These are phyloP conservation scores for Dictyostelium firmibasis DNA, from an alignment of 78 protist genomes.

Conservation along the genomic window DNA sequence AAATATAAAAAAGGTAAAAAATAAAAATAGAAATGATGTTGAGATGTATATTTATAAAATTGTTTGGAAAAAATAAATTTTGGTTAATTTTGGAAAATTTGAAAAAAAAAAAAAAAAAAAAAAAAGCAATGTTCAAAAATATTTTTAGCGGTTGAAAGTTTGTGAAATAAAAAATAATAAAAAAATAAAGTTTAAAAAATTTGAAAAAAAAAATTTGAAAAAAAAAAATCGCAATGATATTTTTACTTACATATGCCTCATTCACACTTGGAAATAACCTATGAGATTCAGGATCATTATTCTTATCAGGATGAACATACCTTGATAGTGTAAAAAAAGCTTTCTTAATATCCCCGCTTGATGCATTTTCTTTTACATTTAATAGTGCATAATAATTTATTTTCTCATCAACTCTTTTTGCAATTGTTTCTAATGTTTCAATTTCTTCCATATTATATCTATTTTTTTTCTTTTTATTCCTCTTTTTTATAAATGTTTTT, in stretches of 20 bases:
- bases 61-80: not conserved
- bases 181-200: not conserved
- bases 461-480: not conserved
- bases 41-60: not conserved
- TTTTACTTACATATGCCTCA: slow-evolving; percentile 9
- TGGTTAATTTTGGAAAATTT: not conserved
- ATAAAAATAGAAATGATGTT: not conserved
- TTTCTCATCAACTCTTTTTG: not conserved
- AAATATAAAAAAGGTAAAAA: not conserved
- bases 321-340: not conserved
- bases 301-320: slow-evolving; percentile 1
- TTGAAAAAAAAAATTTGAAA: not conserved
- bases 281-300: not conserved
- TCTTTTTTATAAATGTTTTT: not conserved
- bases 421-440: not conserved
- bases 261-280: not conserved
- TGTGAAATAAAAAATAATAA: not conserved
- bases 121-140: too few species aligned
- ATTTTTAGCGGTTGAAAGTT: not conserved
- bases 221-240: not conserved
- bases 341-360: not conserved
- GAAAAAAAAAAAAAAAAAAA: not conserved
- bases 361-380: not conserved
- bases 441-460: not conserved
- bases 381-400: not conserved